Evolutionary conservation across 2,329 filamentous ascomycete species (phyloP), one percentile per base, ranked within the genome.

Genomic region (Beauveria sp.): DNA sequence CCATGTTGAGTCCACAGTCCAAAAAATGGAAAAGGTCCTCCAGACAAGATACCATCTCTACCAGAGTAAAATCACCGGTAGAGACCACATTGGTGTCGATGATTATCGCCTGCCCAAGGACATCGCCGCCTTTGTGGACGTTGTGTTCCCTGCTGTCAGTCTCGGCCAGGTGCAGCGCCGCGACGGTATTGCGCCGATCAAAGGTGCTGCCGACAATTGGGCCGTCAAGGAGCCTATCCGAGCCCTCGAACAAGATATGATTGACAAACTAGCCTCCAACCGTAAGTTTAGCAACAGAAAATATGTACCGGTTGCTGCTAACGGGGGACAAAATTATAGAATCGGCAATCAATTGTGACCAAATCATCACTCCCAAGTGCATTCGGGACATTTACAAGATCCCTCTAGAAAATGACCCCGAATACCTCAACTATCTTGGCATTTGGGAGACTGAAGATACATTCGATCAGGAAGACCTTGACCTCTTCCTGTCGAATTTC

Each of bases 301-400:
- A 53, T 18, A 6, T 34, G 7, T 18, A 28, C 4, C 7, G 5
- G 16, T 18, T 20, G 22, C 55, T 50, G 22, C 55, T 50, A 28
- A 50, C 4, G 20, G 26, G 7, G n/a, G 14, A 18, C 2, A 6
- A 16, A 1, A 42, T 10, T 50, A 28, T 24, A 58, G 56, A 52
- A 34, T 34, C 30, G 26, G 22, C 62, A 14, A 62, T 61, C 3
- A 54, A 45, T 24, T 86, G 84, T 66, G 78, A 82, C 65, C 70
- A 73, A n/a, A 76, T 80, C 67, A 84, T 86, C 65, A 85, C 82
- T 0, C 81, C 82, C 0, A 76, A 77, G 46, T 86, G 84, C 66
- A 72, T 84, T 40, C 75, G 76, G 30, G 77, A 79, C 3, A 70
- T 81, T n/a, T 81, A 79, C 65, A 66, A 71, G 5, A 74, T 77